Conservation (phyloP, 345 rosid genomes). For the Corchorus olitorius region DNA sequence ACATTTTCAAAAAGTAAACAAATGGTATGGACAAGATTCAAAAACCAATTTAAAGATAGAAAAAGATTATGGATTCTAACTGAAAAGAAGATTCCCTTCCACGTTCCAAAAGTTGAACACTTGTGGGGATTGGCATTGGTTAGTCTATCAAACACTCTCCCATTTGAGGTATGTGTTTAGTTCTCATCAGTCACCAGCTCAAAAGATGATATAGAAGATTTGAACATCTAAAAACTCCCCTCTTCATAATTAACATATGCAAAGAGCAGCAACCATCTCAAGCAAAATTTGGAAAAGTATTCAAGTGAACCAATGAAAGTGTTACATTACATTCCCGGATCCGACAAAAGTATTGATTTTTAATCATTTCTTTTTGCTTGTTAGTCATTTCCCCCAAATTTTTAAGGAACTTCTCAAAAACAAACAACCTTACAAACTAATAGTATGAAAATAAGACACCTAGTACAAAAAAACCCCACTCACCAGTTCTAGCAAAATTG, state of each 20-base stretch:
- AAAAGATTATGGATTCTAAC: background rate
- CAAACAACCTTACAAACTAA: background rate
- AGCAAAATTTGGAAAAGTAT: background rate
- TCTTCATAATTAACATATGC: background rate
- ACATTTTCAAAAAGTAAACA: background rate
- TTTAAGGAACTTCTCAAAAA: background rate
- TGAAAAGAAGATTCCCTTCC: constrained; percentile 11
- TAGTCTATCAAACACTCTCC: background rate
- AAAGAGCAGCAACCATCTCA: background rate
- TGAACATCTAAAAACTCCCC: background rate
- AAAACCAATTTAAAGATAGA: constrained; percentile 6
- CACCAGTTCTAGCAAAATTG: background rate
- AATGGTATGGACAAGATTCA: background rate
- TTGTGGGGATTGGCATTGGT: background rate
- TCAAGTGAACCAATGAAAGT: constrained; percentile 13
- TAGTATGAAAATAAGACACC: background rate
- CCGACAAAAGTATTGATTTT: background rate
- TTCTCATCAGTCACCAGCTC: constrained; percentile 12
- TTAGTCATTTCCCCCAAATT: background rate
- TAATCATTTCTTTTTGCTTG: background rate
- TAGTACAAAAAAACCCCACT: constrained; percentile 6
- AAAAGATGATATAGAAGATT: background rate
- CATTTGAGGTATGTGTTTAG: background rate
- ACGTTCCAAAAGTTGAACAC: constrained; percentile 7
- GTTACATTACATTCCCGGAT: background rate